phyloP scores from a whole-genome alignment of 2,329 filamentous ascomycete species.

The Pseudogymnoascus sp. region DNA sequence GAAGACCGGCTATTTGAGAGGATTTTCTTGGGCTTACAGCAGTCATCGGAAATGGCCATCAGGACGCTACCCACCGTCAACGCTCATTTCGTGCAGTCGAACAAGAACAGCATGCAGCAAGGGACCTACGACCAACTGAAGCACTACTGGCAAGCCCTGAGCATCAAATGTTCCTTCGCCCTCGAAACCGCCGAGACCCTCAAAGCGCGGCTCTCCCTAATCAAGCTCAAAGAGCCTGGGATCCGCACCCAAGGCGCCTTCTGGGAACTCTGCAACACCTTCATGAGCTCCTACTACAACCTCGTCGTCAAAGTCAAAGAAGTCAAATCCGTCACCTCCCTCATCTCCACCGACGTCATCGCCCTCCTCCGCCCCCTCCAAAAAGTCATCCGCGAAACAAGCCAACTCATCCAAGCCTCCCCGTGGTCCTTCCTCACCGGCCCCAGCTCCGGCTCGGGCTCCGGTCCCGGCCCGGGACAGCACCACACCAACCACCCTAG shows the following conservation, averaged over 20 bases:
- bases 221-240: conserved; percentile 78
- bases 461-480: background rate
- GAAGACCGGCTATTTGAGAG: conserved; percentile 76
- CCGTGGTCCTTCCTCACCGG: conserved; percentile 39
- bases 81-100: conserved; percentile 49
- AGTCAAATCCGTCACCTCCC: conserved; percentile 37
- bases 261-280: conserved; percentile 66
- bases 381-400: conserved; percentile 72
- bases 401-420: conserved; percentile 59
- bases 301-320: conserved; percentile 54
- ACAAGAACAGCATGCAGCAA: conserved; percentile 51
- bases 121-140: conserved; percentile 51
- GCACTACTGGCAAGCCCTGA: conserved; percentile 61
- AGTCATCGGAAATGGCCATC: conserved; percentile 65
- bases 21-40: conserved; percentile 69
- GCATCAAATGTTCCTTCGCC: conserved; percentile 62
- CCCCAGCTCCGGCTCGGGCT: background rate
- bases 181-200: conserved; percentile 68
- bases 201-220: conserved; percentile 62
- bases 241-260: conserved; percentile 56
- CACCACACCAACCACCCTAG: background rate
- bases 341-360: conserved; percentile 59
- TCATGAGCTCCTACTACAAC: conserved; percentile 62
- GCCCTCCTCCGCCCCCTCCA: conserved; percentile 72
- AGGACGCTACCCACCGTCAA: conserved; percentile 63